Evolutionary conservation across 2,329 filamentous ascomycete species (phyloP).

Genomic region (Purpureocillium lavendulum): DNA sequence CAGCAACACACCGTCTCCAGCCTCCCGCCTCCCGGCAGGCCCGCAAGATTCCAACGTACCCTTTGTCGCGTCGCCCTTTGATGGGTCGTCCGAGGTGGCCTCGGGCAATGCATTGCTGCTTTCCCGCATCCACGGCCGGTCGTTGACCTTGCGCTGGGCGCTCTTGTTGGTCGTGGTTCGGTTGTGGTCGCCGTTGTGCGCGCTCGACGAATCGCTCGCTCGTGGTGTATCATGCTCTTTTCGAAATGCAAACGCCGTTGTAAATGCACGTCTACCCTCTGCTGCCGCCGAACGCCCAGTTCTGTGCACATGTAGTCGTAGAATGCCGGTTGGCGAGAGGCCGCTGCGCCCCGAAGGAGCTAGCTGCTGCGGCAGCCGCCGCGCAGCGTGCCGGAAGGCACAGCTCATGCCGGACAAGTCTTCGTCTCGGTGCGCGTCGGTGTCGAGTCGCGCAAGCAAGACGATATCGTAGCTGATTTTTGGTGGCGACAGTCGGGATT

Average conservation of each 20-base stretch:
- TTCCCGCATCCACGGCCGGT: conserved; percentile 59
- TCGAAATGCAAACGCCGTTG: not conserved
- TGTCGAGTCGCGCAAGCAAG: too few species aligned
- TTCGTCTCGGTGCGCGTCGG: too few species aligned
- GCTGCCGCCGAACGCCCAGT: too few species aligned
- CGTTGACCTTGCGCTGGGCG: conserved; percentile 46
- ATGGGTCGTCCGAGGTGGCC: conserved; percentile 16
- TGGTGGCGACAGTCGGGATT: too few species aligned
- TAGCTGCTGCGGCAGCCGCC: not conserved
- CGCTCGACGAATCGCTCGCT: not conserved
- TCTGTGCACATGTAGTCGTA: too few species aligned
- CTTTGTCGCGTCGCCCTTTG: conserved; percentile 18
- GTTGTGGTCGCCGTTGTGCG: not conserved
- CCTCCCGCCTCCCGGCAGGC: too few species aligned
- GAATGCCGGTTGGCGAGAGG: not conserved
- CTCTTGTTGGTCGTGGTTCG: conserved; percentile 1
- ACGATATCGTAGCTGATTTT: too few species aligned
- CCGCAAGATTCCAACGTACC: too few species aligned
- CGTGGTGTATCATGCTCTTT: not conserved
- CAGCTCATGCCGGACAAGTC: not conserved
- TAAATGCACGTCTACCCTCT: not conserved
- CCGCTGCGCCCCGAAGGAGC: not conserved
- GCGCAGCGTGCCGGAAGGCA: not conserved
- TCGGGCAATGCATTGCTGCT: conserved; percentile 37
- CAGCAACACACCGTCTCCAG: too few species aligned